Evolutionary conservation across 305 asterid genomes (phyloP), one percentile per base, ranked within the genome.

Genomic region (Rubia tinctorum): DNA sequence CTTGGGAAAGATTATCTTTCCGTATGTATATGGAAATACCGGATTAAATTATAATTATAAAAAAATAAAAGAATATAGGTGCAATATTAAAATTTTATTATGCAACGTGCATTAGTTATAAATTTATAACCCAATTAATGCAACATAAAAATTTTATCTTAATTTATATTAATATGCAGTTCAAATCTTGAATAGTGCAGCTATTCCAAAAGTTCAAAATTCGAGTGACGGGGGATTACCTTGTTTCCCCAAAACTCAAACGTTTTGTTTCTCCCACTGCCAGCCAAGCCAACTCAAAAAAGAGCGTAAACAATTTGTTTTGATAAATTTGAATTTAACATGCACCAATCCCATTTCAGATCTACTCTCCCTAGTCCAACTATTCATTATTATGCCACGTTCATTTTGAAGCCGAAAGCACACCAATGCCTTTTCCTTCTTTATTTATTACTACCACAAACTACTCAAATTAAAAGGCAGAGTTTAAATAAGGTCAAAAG

Each of bases 291-390:
- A 71, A 71, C 22, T n/a, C 55, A 37, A 37, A 64, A 49, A 51
- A 51, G 22, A 17, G 58, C 9, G 22, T 8, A 51, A 51, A 51
- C 22, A 17, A 5, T 53, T 53, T 12, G 15, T 37, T 58, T 37
- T 6, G 62, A 20, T 37, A 11, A 27, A 8, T 74, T 74, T 66
- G 67, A 74, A 58, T 2, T 42, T 37, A 37, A 64, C 1, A 8
- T 15, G 44, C 61, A 60, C 71, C 37, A 62, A 45, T 15, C 73
- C 49, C 73, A 53, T 68, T 75, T 58, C 67, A 59, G 66, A 74
- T 66, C 68, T 66, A 66, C 55, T 42, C 23, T 53, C 10, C 59
- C 7, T 17, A 53, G 59, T 53, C 71, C 56, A 60, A 25, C 68
- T 25, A 22, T 27, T 14, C 12, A 37, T 10, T 67, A 56, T 68